Evolutionary conservation across 331 rosid genomes (phyloP).

Genomic region (Ulmus americana): DNA sequence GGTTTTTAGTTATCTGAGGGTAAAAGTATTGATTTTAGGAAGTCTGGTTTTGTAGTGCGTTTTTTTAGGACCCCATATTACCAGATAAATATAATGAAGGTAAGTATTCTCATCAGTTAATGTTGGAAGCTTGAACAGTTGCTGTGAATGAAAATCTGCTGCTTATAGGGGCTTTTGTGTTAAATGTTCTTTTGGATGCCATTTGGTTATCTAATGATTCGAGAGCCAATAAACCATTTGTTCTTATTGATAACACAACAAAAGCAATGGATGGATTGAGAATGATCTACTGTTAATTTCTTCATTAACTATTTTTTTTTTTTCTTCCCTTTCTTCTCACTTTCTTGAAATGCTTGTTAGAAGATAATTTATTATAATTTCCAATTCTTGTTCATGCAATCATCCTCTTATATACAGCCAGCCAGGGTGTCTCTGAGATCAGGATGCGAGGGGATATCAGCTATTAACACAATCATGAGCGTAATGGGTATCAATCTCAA

Average conservation of each 20-base stretch:
- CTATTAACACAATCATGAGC: conserved; percentile 94
- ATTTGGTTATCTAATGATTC: too few relatives aligned
- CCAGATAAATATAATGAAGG: not conserved
- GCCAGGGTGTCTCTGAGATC: conserved; percentile 71
- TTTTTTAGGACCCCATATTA: not conserved
- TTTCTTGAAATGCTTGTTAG: not conserved
- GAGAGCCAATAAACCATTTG: not conserved
- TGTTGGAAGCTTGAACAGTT: not conserved
- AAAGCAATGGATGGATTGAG: not conserved
- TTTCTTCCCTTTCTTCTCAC: not conserved
- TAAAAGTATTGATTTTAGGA: not conserved
- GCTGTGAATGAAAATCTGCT: too few relatives aligned
- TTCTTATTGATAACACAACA: not conserved
- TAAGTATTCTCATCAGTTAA: not conserved
- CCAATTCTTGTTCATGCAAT: conserved; percentile 3
- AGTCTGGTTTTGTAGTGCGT: not conserved
- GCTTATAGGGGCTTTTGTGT: too few relatives aligned
- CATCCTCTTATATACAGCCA: conserved; percentile 47
- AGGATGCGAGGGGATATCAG: conserved; percentile 85
- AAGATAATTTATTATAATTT: not conserved
- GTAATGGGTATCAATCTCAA: conserved; percentile 94
- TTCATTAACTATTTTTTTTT: too few relatives aligned
- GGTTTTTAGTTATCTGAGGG: not conserved
- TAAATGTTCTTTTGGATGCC: too few relatives aligned
- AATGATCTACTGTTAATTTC: not conserved